These are phyloP conservation scores for Pyrenophora seminiperda DNA, from an alignment of 2,329 filamentous ascomycete species.

Conservation along the genomic window DNA sequence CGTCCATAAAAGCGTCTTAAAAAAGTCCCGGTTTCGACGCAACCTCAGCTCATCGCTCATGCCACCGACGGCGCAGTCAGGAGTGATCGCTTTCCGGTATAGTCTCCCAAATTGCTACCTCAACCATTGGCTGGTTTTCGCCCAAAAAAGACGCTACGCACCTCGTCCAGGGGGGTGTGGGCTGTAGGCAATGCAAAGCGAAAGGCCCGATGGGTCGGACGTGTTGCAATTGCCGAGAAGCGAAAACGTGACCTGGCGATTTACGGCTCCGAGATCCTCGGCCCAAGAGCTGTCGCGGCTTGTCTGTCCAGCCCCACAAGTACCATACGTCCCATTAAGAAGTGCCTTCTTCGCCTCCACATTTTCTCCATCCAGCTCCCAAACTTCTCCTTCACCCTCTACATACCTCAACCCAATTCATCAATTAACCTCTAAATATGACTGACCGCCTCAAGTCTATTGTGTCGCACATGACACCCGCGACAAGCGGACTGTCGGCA, in stretches of 20 bases:
- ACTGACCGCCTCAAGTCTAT: constrained; percentile 85
- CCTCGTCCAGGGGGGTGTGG: too few relatives aligned
- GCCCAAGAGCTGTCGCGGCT: constrained; percentile 10
- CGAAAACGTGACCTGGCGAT: constrained; percentile 12
- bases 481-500: constrained; percentile 70
- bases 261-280: constrained; percentile 17
- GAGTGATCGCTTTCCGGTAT: too few relatives aligned
- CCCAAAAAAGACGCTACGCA: too few relatives aligned
- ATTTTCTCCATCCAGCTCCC: constrained; percentile 8
- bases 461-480: constrained; percentile 81
- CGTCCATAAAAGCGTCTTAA: too few relatives aligned
- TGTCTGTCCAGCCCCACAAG: constrained; percentile 22
- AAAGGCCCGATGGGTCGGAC: not conserved
- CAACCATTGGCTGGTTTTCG: too few relatives aligned
- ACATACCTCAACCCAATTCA: constrained; percentile 2
- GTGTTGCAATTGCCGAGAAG: constrained; percentile 7
- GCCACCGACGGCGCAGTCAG: too few relatives aligned
- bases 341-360: constrained; percentile 20
- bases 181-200: not conserved
- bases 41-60: too few relatives aligned
- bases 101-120: too few relatives aligned
- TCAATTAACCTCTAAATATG: constrained; percentile 28
- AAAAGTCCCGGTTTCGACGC: too few relatives aligned
- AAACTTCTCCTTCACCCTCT: not conserved
- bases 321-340: constrained; percentile 14